These are phyloP conservation scores for Apostasia ramifera DNA, from an alignment of 106 monocot species.

Conservation along the genomic window DNA sequence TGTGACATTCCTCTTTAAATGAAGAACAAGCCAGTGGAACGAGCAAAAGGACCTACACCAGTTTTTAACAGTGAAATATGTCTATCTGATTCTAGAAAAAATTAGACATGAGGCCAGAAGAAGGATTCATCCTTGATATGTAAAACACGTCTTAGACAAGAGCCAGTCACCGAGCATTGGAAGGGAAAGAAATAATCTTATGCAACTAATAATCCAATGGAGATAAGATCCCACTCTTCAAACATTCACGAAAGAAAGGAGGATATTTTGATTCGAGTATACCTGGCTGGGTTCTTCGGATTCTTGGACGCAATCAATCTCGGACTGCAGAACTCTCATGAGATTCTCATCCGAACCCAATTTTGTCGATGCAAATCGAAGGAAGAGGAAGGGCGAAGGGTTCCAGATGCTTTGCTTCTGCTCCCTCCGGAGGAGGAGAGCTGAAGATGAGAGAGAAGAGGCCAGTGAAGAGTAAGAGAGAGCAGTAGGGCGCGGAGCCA, in stretches of 20 bases:
- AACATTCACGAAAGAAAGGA: background rate
- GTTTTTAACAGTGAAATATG: too few species aligned
- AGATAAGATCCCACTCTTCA: too few species aligned
- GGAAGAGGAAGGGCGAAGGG: background rate
- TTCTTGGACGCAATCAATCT: constrained; percentile 27
- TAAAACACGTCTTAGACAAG: too few species aligned
- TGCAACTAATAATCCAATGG: too few species aligned
- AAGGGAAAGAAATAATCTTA: too few species aligned
- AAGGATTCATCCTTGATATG: too few species aligned
- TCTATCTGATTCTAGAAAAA: too few species aligned
- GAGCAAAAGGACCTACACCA: too few species aligned
- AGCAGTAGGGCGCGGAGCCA: background rate
- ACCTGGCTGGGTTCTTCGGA: constrained; percentile 15
- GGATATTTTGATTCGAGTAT: background rate
- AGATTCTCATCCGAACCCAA: constrained; percentile 32
- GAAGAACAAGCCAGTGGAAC: too few species aligned
- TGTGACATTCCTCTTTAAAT: too few species aligned
- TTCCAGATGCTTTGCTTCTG: background rate
- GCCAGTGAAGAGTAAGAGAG: constrained; percentile 3
- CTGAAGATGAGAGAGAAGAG: constrained; percentile 5
- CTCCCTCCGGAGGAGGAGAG: constrained; percentile 2
- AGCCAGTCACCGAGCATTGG: too few species aligned
- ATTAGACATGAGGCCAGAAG: too few species aligned
- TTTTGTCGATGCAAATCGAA: constrained; percentile 19
- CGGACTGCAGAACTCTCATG: constrained; percentile 32